A percentile compares a stretch with the other conserved stretches of the same genome.
Conservation (phyloP, 225 moss, liverwort and hornwort genomes). For the Thuidium tamariscinum region DNA sequence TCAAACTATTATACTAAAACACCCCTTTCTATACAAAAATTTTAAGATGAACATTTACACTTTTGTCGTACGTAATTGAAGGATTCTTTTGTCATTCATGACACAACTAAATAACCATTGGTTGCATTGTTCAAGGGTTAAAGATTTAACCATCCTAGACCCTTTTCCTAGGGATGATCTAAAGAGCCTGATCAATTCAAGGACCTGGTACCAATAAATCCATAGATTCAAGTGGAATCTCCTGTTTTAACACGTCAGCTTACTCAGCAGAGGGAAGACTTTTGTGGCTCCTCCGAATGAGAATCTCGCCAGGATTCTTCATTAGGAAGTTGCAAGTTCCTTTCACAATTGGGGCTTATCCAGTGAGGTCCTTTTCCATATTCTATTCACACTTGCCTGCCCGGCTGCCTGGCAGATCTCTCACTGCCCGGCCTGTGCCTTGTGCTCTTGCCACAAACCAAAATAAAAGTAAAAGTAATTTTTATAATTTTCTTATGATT, state of each 20-base stretch:
- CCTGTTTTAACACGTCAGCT: neutral
- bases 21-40: neutral
- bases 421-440: no score
- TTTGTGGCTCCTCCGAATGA: neutral
- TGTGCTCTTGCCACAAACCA: no score
- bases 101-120: rapidly evolving
- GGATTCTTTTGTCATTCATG: neutral
- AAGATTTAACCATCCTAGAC: no score
- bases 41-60: rapidly evolving
- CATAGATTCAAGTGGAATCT: neutral
- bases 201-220: neutral
- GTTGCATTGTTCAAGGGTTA: rapidly evolving
- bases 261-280: neutral
- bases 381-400: neutral
- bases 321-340: neutral
- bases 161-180: neutral
- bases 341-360: neutral
- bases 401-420: no score
- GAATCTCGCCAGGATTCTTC: no score
- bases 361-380: neutral
- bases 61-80: neutral
- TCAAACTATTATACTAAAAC: neutral
- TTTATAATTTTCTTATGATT: no score
- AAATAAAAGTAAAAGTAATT: no score
- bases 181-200: neutral